Conservation (phyloP, 2,329 filamentous ascomycete genomes). For the Acrodontium crateriforme region DNA sequence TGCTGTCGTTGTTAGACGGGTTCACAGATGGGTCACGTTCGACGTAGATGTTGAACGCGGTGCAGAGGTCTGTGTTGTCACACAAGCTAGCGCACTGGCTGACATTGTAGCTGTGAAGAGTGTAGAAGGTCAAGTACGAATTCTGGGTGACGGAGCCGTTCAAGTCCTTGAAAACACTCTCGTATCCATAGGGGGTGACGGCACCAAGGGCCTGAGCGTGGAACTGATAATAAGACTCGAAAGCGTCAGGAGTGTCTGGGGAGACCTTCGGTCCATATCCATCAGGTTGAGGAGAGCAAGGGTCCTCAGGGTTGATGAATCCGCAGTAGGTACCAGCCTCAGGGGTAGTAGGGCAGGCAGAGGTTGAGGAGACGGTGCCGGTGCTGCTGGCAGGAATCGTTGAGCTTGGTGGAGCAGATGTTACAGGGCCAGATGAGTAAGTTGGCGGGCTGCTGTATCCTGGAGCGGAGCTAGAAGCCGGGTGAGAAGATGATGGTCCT, state of each 20-base stretch:
- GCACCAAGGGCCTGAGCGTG: conserved; percentile 10
- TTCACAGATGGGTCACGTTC: conserved; percentile 22
- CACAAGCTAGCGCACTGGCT: conserved; percentile 19
- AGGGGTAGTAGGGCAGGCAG: conserved; percentile 14
- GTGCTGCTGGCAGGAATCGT: conserved; percentile 5
- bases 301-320: conserved; percentile 26
- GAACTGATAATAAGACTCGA: conserved; percentile 14
- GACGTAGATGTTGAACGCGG: conserved; percentile 23
- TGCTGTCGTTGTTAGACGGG: conserved; percentile 17
- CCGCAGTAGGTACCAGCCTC: conserved; percentile 22
- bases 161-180: conserved; percentile 19
- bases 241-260: conserved; percentile 15
- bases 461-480: too few relatives aligned
- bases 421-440: conserved; percentile 2
- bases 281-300: conserved; percentile 25
- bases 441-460: too few relatives aligned
- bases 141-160: conserved; percentile 17
- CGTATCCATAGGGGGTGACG: conserved; percentile 12
- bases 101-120: conserved; percentile 19
- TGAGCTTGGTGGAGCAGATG: conserved; percentile 1
- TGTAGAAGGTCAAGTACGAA: conserved; percentile 20
- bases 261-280: conserved; percentile 19
- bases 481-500: conserved; percentile 4
- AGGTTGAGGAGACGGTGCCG: conserved; percentile 9
- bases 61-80: conserved; percentile 20